Evolutionary conservation across 2,329 filamentous ascomycete genomes (phyloP).

Genomic region (Epichloe scottii): DNA sequence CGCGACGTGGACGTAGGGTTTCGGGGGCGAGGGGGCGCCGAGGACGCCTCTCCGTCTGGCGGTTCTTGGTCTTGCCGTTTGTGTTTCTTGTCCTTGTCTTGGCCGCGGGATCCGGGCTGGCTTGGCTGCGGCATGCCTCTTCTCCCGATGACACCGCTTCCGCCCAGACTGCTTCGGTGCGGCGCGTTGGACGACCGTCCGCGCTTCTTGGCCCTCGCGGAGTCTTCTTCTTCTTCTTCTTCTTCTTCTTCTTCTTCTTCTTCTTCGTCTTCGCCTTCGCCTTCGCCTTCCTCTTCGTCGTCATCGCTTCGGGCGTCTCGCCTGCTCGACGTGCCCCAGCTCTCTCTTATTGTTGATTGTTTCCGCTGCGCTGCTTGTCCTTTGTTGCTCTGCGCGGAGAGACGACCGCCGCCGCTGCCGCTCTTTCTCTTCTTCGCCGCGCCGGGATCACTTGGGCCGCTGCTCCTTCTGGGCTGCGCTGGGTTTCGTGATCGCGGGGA

Average conservation of each 20-base stretch:
- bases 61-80: constrained; percentile 9
- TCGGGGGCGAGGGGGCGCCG: constrained; percentile 17
- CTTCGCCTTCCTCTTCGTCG: constrained; percentile 12
- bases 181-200: neutral
- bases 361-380: neutral
- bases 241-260: constrained; percentile 2
- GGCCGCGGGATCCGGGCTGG: neutral
- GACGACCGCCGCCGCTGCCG: constrained; percentile 9
- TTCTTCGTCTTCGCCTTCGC: constrained; percentile 10
- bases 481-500: neutral
- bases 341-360: neutral
- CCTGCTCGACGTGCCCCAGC: neutral
- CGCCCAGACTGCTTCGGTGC: neutral
- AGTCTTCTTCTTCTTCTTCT: neutral
- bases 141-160: constrained; percentile 4
- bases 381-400: constrained; percentile 11
- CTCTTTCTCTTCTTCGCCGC: neutral
- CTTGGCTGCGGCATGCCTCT: constrained; percentile 5
- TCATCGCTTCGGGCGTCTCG: neutral
- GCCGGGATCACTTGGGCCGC: neutral
- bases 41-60: constrained; percentile 4
- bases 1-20: constrained; percentile 37
- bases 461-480: neutral
- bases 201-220: neutral
- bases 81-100: neutral